Base-by-base conservation (phyloP, 495 filamentous ascomycete genomes). In the Daldinia caldariorum region DNA sequence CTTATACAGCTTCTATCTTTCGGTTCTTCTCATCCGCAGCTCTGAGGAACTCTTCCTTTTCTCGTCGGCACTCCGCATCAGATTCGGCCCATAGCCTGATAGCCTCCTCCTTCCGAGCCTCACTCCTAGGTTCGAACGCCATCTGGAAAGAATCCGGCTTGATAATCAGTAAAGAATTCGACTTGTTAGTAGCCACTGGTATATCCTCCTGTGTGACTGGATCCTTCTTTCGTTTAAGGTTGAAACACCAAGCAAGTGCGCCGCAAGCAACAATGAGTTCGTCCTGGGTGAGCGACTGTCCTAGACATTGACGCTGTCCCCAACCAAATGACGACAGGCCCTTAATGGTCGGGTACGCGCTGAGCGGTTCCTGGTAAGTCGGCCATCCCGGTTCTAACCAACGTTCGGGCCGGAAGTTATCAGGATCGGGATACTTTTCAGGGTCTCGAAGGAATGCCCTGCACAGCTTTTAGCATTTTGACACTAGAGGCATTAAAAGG, bases 301-400 rank as follows among this genome's bases (percentile, higher is more conserved):
- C 89, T 0, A 87, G 79, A 55, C 89, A 91, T 32, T 87, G 82
- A 0, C 88, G 81, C 12, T 88, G 84, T 0, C 89, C 89, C 71
- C 84, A 88, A 7, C 88, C 88, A 67, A 89, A 91, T 3, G 79
- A 80, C 0, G 80, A 74, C 76, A 82, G 72, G 38, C 79, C 79
- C 55, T 78, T 81, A 79, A 78, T 83, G 75, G 72, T 81, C 10
- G 83, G 83, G 59, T 70, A 84, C 54, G 72, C 60, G 26, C 76
- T 80, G 6, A 85, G 73, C 2, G 83, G 83, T 39, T 80, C 81
- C 50, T 83, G 80, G 66, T 85, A 88, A 10, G 85, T 87, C 16
- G 86, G 82, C 74, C 81, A 85, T 35, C 75, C 77, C 5, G 86
- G 75, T 68, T 83, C 77, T 18, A 83, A 70, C 79, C 79, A 89